Evolutionary conservation across 805 yeast genomes (phyloP), one percentile per base, ranked within the genome.

Genomic region (Komagataella pastoris): DNA sequence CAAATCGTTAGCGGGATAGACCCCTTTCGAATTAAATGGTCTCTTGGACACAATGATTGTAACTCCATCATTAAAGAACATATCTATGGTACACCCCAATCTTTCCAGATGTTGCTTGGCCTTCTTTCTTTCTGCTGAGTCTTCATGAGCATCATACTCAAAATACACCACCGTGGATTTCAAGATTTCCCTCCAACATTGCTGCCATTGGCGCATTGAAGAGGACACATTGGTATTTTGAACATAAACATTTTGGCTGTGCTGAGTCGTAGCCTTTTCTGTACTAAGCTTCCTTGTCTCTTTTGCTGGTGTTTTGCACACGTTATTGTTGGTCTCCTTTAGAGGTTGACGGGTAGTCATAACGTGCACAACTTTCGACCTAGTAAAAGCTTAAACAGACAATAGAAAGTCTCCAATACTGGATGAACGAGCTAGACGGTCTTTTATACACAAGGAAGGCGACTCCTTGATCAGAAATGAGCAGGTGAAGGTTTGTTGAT

Each of bases 31-130:
- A 58, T 72, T 64, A 62, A 70, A 68, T 49, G 73, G 61, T 54
- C 96, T 73, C 56, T 81, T 74, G 12, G 93, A 80, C 19, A 91
- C 78, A 24, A 91, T 89, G 51, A 89, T 87, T 10, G 96, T 87
- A 56, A 75, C 86, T 40, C 72, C 72, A 44, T 69, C 70, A 57
- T 80, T 81, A 58, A 81, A 84, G 57, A 83, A 83, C 8, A 74
- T 72, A 48, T 76, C 79, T 24, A 82, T 70, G 17, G 70, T 70
- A 7, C 85, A 83, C 10, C 83, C 85, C 21, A 81, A 66, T 2
- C 71, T 65, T 52, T 60, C 65, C 18, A 63, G 54, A 3, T 76
- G 63, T 40, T 59, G 58, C 21, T 60, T 61, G 2, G 73, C 72
- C 24, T 61, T 59, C 44, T 61, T 62, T 40, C 63, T 63, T 44